Evolutionary conservation across 225 moss, liverwort and hornwort genomes (phyloP), one percentile per base, ranked within the genome.

Genomic region (Marchantia polymorpha): DNA sequence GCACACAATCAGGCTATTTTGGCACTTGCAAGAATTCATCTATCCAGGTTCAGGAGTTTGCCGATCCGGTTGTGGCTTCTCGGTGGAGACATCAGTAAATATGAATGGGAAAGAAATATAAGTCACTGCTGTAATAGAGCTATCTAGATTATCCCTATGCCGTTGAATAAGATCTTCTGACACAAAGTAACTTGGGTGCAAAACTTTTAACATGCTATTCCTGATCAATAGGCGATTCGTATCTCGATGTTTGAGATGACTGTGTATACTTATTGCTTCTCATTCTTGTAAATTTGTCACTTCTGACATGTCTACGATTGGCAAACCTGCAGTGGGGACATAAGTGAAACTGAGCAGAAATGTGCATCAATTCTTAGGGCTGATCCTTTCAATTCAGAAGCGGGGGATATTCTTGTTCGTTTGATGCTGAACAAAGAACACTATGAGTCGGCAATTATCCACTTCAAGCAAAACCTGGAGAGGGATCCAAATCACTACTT

Each of bases 391-490:
- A 81, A 93, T 80, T 84, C 85, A 6, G 91, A 92, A 83, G 96
- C 93, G 55, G 87, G 90, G 17, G 85, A 92, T 31, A 88, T 91
- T 54, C 84, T 96, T 64, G 94, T 92, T 55, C 70, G 90, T 80
- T 85, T 93, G 69, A 93, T 94, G 92, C 84, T 96, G 81, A 85
- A 88, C 39, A 90, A 84, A 83, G 92, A 92, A 80, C 86, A 89
- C 46, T 94, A 91, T 29, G 94, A 96, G 27, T 84, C 91, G 50
- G 94, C 94, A 25, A 93, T 94, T 54, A 64, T 90, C 76, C 96
- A 96, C 79, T 94, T 90, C 78, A 89, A 94, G 71, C 89, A 94
- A 70, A 90, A 91, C 82, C 86, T 96, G 74, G 92, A 94, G 61
- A 92, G 84, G 22, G 84, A 96, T 75, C 90, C 94, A 25, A 91